A percentile compares a stretch with the other conserved stretches of the same genome.
Evolutionary conservation across 2,329 filamentous ascomycete genomes (phyloP).

Genomic region (Kalaharituber pfeilii): DNA sequence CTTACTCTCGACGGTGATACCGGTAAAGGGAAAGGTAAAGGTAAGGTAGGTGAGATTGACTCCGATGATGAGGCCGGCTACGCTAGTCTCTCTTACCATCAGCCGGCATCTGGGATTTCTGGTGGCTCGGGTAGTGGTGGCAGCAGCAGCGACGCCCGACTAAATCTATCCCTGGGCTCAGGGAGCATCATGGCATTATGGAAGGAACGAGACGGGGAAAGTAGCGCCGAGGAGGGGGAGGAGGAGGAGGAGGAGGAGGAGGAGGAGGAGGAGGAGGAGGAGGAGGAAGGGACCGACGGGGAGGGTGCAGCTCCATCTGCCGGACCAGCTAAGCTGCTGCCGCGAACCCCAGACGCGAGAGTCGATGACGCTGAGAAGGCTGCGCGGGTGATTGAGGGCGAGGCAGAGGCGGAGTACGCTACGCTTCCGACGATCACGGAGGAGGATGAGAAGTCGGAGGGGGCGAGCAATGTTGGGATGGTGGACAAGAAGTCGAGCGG

Average conservation of each 20-base stretch:
- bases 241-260: conserved; percentile 24
- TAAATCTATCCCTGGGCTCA: neutral
- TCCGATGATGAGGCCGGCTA: conserved; percentile 22
- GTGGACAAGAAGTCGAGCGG: conserved; percentile 18
- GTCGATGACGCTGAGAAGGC: neutral
- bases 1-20: conserved; percentile 22
- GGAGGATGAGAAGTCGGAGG: conserved; percentile 26
- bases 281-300: neutral
- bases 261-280: neutral
- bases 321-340: neutral
- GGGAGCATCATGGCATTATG: conserved; percentile 1
- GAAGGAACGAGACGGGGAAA: conserved; percentile 10
- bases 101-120: neutral
- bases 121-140: too few species aligned
- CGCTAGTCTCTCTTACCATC: neutral
- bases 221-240: conserved; percentile 10
- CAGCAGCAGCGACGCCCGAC: neutral
- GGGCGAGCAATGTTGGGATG: conserved; percentile 34
- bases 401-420: neutral
- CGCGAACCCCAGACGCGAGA: neutral
- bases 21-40: conserved; percentile 25
- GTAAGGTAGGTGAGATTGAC: conserved; percentile 26
- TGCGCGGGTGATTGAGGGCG: neutral
- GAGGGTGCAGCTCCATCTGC: neutral
- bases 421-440: conserved; percentile 18